These are phyloP conservation scores for Leishmania tarentolae DNA, from an alignment of 208 protist genomes.

Conservation along the genomic window DNA sequence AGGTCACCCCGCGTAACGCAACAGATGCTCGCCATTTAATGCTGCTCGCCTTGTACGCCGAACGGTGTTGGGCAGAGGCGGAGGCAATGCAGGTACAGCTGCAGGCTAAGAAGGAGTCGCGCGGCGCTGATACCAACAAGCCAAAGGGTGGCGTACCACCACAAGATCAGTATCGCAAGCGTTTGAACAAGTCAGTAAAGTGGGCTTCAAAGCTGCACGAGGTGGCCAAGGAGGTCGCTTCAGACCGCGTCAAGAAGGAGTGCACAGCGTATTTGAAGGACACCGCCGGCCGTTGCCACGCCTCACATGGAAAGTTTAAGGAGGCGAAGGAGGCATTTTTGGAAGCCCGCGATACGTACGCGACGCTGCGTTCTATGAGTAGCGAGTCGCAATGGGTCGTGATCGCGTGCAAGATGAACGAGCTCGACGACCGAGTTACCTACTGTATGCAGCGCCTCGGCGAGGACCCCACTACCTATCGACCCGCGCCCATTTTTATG, in stretches of 20 bases:
- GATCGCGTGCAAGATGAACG: conserved; percentile 63
- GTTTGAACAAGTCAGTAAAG: conserved; percentile 85
- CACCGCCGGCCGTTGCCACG: conserved; percentile 48
- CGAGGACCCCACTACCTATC: conserved; percentile 59
- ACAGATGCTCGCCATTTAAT: conserved; percentile 71
- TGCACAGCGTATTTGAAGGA: conserved; percentile 70
- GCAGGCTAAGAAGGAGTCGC: conserved; percentile 41
- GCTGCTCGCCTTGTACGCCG: conserved; percentile 77
- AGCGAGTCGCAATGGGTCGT: conserved; percentile 43
- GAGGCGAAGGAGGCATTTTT: conserved; percentile 65
- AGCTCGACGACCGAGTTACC: conserved; percentile 82
- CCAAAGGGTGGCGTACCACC: conserved; percentile 68
- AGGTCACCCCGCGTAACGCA: conserved; percentile 66
- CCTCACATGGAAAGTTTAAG: conserved; percentile 50
- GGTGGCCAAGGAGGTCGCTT: conserved; percentile 57
- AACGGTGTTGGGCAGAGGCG: conserved; percentile 84
- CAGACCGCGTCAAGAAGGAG: conserved; percentile 51
- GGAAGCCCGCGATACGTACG: conserved; percentile 57
- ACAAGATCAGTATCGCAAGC: conserved; percentile 71
- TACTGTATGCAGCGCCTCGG: conserved; percentile 86
- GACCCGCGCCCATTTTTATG: conserved; percentile 22
- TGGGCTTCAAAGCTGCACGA: conserved; percentile 66
- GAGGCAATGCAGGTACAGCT: conserved; percentile 63
- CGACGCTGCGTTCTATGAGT: conserved; percentile 30
- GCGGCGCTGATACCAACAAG: conserved; percentile 33